Evolutionary conservation across 176 grass and related monocot genomes (phyloP).

Genomic region (Chloris gayana): DNA sequence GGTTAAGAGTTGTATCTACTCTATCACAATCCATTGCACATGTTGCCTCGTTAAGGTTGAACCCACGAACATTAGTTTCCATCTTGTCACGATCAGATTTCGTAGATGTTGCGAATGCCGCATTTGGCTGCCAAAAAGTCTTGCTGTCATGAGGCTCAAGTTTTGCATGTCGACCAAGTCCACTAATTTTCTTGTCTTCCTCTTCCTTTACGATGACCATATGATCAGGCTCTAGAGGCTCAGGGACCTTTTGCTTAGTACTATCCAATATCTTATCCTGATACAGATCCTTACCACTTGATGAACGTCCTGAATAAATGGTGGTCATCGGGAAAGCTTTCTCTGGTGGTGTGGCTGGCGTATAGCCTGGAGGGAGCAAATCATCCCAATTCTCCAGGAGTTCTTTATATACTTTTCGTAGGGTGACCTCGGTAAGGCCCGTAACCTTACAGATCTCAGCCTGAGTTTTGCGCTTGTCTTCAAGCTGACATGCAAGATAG

Average conservation of each 20-base stretch:
- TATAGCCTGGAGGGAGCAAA: slow-evolving; percentile 85
- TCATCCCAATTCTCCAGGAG: slow-evolving; percentile 96
- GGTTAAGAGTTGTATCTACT: slow-evolving; percentile 35
- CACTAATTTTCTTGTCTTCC: slow-evolving; percentile 55
- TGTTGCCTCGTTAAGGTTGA: slow-evolving; percentile 66
- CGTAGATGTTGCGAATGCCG: slow-evolving; percentile 35
- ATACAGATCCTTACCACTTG: slow-evolving; percentile 66
- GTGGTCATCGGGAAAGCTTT: slow-evolving; percentile 88
- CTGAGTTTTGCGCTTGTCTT: slow-evolving; percentile 98
- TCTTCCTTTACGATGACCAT: slow-evolving; percentile 70
- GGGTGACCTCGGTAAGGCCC: slow-evolving; percentile 91
- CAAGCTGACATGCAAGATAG: slow-evolving; percentile 93
- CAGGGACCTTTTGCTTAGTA: slow-evolving; percentile 58
- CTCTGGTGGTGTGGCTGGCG: slow-evolving; percentile 84
- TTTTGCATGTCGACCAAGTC: slow-evolving; percentile 42
- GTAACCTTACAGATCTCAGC: slow-evolving; percentile 98
- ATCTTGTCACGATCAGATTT: slow-evolving; percentile 54
- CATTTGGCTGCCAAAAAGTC: slow-evolving; percentile 47
- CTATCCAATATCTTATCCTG: slow-evolving; percentile 64
- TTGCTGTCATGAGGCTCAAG: slow-evolving; percentile 52
- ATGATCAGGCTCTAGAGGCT: slow-evolving; percentile 61
- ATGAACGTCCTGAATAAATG: slow-evolving; percentile 69
- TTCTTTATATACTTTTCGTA: slow-evolving; percentile 99
- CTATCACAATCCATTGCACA: slow-evolving; percentile 47
- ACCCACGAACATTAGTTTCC: slow-evolving; percentile 44